Conservation (phyloP, 2,329 filamentous ascomycete species). For the Diaporthe helianthi region DNA sequence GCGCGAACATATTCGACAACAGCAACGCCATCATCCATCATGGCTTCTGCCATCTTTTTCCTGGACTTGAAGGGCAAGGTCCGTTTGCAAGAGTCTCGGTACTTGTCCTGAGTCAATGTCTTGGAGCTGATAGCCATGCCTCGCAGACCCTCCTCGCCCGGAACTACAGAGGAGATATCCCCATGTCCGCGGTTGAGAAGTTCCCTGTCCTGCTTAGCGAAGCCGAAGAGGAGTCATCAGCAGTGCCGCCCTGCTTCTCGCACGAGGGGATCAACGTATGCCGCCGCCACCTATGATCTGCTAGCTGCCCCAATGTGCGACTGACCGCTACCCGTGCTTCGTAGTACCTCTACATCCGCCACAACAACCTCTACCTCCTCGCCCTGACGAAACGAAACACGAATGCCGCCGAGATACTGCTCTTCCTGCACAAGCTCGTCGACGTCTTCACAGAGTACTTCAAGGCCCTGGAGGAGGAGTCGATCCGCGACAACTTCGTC, state of each 20-base stretch:
- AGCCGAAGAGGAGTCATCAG: constrained; percentile 98
- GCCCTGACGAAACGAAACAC: constrained; percentile 98
- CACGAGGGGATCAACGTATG: constrained; percentile 95
- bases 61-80: constrained; percentile 99
- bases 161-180: constrained; percentile 98
- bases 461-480: constrained; percentile 98
- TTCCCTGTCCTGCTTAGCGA: constrained; percentile 96
- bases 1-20: constrained; percentile 33
- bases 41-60: constrained; percentile 99
- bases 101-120: not conserved
- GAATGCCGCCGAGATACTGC: constrained; percentile 96
- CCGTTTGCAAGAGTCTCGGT: constrained; percentile 38
- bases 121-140: constrained; percentile 29
- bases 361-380: constrained; percentile 98
- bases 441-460: constrained; percentile 99
- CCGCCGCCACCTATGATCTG: not conserved
- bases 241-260: constrained; percentile 96
- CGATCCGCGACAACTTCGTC: constrained; percentile 98
- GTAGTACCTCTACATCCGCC: constrained; percentile 97
- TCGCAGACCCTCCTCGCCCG: constrained; percentile 91
- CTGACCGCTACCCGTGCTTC: constrained; percentile 20
- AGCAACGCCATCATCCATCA: constrained; percentile 47
- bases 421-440: constrained; percentile 97
- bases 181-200: constrained; percentile 98
- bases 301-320: constrained; percentile 20